These are phyloP conservation scores for Tilletia setariae DNA, from an alignment of 1,284 basidiomycete species.

Conservation along the genomic window DNA sequence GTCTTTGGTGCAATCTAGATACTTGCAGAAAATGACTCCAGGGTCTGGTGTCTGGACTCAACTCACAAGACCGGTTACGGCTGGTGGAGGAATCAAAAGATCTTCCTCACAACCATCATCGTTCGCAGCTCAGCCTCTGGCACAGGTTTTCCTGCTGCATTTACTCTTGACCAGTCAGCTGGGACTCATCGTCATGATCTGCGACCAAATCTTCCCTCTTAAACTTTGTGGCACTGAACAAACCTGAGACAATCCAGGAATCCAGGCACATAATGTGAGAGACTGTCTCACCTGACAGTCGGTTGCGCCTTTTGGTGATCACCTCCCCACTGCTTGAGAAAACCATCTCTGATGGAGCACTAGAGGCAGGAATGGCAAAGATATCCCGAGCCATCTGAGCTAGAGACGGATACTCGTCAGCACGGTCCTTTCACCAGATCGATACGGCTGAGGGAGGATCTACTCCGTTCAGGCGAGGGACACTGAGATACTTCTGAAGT, in stretches of 20 bases:
- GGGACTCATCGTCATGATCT: too few species aligned
- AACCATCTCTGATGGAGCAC: neutral
- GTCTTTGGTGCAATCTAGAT: neutral
- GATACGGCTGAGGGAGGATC: neutral
- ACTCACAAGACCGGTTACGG: slow-evolving; percentile 4
- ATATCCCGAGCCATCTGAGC: neutral
- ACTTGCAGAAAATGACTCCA: neutral
- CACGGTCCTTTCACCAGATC: neutral
- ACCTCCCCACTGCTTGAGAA: neutral
- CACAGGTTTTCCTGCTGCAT: neutral
- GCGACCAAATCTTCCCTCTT: neutral
- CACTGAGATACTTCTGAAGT: neutral
- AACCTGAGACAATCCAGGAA: neutral
- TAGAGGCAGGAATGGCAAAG: neutral
- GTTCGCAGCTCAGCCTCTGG: neutral
- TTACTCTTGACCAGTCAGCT: too few species aligned
- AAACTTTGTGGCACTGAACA: neutral
- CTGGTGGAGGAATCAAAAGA: neutral
- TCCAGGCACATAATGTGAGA: neutral
- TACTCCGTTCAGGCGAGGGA: too few species aligned
- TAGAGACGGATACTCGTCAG: neutral
- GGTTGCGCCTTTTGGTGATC: neutral
- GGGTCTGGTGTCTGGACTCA: slow-evolving; percentile 1
- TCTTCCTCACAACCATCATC: slow-evolving; percentile 2
- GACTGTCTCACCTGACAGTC: neutral